Evolutionary conservation across 306 rosid genomes (phyloP).

Genomic region (Trifolium pratense): DNA sequence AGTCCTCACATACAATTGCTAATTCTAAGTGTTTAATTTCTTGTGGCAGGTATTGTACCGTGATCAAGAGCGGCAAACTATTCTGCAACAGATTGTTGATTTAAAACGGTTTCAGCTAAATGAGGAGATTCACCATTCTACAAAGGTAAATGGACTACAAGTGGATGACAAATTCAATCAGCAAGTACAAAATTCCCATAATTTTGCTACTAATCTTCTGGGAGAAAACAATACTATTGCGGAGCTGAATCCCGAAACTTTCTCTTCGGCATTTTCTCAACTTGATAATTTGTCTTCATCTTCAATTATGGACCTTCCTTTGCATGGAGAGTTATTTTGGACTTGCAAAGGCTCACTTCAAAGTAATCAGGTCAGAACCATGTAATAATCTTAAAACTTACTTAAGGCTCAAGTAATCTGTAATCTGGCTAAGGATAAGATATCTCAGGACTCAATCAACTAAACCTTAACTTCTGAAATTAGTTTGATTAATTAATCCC

Average conservation of each 20-base stretch:
- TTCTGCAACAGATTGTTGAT: conserved; percentile 78
- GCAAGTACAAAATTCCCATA: conserved; percentile 45
- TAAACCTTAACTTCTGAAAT: background rate
- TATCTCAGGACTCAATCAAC: background rate
- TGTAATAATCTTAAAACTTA: conserved; percentile 9
- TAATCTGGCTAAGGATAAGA: background rate
- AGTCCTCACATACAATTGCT: background rate
- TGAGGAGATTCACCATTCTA: conserved; percentile 45
- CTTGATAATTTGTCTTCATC: conserved; percentile 59
- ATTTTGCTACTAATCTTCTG: conserved; percentile 36
- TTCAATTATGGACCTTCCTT: conserved; percentile 56
- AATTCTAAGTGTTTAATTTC: background rate
- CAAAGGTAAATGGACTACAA: conserved; percentile 42
- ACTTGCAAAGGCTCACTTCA: conserved; percentile 59
- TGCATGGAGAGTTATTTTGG: conserved; percentile 74
- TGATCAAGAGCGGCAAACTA: conserved; percentile 52
- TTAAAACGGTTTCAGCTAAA: conserved; percentile 64
- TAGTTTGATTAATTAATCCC: background rate
- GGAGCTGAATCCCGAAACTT: conserved; percentile 53
- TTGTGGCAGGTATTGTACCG: conserved; percentile 50
- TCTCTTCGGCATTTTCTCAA: conserved; percentile 59
- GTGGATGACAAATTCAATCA: conserved; percentile 50
- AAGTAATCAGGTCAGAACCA: conserved; percentile 71
- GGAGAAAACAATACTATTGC: conserved; percentile 41
- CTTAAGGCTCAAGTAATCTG: background rate